Evolutionary conservation across 441 rosid species (phyloP).

Genomic region (Hura crepitans): DNA sequence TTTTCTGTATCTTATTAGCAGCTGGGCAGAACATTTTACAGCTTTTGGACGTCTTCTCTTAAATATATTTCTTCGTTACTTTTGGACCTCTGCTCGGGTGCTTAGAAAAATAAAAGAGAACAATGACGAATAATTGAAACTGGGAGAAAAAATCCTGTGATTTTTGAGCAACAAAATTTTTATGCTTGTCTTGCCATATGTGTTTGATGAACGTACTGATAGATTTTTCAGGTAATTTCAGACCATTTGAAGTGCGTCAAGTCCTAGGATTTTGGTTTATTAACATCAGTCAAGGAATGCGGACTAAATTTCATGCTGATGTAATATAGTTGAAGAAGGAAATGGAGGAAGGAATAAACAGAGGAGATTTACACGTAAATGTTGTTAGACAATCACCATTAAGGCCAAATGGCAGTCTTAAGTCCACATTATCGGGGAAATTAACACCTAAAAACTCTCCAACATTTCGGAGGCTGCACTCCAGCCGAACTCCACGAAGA

Average conservation of each 20-base stretch:
- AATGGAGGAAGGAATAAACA: constrained; percentile 52
- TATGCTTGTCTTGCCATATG: not conserved
- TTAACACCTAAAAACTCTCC: constrained; percentile 77
- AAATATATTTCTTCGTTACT: not conserved
- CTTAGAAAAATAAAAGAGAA: constrained; percentile 3
- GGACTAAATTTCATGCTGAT: constrained; percentile 19
- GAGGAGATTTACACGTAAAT: constrained; percentile 47
- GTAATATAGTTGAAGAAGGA: constrained; percentile 16
- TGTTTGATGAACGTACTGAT: no score
- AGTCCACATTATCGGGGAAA: constrained; percentile 66
- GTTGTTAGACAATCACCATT: constrained; percentile 47
- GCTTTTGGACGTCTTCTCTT: not conserved
- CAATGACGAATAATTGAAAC: not conserved
- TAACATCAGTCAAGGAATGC: constrained; percentile 5
- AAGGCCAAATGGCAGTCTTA: constrained; percentile 51
- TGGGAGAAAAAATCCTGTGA: not conserved
- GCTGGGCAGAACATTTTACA: not conserved
- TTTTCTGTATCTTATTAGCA: not conserved
- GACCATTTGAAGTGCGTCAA: not conserved
- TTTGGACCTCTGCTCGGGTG: constrained; percentile 7
- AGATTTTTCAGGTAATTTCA: constrained; percentile 14
- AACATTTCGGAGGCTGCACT: constrained; percentile 48
- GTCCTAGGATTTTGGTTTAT: constrained; percentile 15
- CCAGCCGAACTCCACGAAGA: constrained; percentile 74
- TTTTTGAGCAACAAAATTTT: not conserved